These are phyloP conservation scores for Candida maltosa DNA, from an alignment of 805 yeast genomes.

Conservation along the genomic window DNA sequence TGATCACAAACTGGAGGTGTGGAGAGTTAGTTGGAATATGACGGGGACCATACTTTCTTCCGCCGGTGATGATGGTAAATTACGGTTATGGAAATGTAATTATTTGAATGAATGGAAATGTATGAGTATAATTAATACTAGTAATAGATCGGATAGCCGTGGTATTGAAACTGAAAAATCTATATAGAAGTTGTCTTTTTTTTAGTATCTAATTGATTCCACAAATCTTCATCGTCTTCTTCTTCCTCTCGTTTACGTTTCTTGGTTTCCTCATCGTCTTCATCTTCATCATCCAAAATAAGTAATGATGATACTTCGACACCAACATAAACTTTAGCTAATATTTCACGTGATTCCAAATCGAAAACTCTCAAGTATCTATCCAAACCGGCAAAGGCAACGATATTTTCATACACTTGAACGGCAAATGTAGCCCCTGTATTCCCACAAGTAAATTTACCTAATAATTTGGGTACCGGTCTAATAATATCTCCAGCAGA, in stretches of 20 bases:
- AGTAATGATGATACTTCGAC: constrained; percentile 59
- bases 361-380: constrained; percentile 81
- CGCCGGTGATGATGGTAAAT: constrained; percentile 93
- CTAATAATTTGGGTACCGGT: constrained; percentile 52
- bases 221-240: constrained; percentile 30
- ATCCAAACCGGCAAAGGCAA: constrained; percentile 83
- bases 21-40: constrained; percentile 94
- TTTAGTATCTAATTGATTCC: constrained; percentile 33
- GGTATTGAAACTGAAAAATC: constrained; percentile 10
- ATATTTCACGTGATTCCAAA: constrained; percentile 50
- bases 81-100: constrained; percentile 87
- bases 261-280: constrained; percentile 26
- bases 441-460: constrained; percentile 54
- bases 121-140: constrained; percentile 60
- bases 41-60: constrained; percentile 91
- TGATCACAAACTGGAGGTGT: constrained; percentile 85
- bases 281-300: constrained; percentile 47
- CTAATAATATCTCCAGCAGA: constrained; percentile 44
- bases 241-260: constrained; percentile 21
- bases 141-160: constrained; percentile 22
- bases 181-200: neutral
- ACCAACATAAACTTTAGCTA: constrained; percentile 74
- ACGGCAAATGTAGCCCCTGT: constrained; percentile 79
- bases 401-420: constrained; percentile 35
- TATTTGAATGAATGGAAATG: constrained; percentile 86